phyloP scores from a whole-genome alignment of 2,329 filamentous ascomycete genomes.

The Rhynchosporium graminicola region DNA sequence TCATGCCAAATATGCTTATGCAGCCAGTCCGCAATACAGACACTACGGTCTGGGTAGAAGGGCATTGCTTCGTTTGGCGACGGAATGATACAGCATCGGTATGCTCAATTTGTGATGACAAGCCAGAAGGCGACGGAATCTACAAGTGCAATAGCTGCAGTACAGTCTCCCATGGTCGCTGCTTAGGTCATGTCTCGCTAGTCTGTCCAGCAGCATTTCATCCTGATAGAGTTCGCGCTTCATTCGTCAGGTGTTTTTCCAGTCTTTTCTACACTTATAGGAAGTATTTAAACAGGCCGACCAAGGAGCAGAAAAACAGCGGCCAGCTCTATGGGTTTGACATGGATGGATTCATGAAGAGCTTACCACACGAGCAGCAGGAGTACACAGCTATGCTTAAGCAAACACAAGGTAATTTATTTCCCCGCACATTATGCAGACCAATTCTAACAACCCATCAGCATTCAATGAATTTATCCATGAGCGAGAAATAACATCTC shows the following conservation, averaged over 20 bases:
- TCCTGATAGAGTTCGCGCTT: constrained; percentile 60
- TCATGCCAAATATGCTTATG: constrained; percentile 82
- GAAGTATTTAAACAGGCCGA: constrained; percentile 61
- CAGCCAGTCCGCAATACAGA: constrained; percentile 79
- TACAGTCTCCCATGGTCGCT: constrained; percentile 58
- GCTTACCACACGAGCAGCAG: constrained; percentile 65
- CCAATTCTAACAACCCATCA: constrained; percentile 46
- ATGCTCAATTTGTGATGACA: constrained; percentile 77
- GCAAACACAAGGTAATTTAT: constrained; percentile 61
- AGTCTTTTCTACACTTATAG: constrained; percentile 67
- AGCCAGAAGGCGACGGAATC: constrained; percentile 64
- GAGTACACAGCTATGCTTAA: constrained; percentile 65
- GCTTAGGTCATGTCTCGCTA: constrained; percentile 62
- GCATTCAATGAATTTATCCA: constrained; percentile 84
- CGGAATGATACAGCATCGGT: constrained; percentile 58
- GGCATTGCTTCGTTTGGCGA: constrained; percentile 74
- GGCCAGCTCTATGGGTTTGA: constrained; percentile 65
- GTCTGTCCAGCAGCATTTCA: constrained; percentile 65
- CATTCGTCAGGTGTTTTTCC: constrained; percentile 66
- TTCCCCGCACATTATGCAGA: constrained; percentile 5
- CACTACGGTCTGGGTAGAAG: constrained; percentile 80
- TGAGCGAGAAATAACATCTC: constrained; percentile 68
- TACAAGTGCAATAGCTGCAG: constrained; percentile 72
- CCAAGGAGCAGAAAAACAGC: constrained; percentile 59
- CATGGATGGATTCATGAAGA: constrained; percentile 65